These are phyloP conservation scores for Dipteronia sinensis DNA, from an alignment of 345 rosid genomes.

Conservation along the genomic window DNA sequence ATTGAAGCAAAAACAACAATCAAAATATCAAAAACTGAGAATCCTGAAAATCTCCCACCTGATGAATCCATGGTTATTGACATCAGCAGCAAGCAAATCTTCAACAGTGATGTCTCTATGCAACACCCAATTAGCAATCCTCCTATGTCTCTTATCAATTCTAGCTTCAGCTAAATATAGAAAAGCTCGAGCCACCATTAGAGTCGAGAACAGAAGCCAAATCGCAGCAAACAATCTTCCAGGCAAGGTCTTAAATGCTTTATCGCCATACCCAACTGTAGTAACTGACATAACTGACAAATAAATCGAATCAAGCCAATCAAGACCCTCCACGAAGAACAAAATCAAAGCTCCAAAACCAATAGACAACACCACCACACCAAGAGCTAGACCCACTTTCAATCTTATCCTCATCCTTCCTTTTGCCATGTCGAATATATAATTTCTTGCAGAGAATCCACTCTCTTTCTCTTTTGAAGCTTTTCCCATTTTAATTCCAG, in stretches of 20 bases:
- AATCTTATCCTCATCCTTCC: slow-evolving; percentile 85
- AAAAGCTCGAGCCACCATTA: slow-evolving; percentile 79
- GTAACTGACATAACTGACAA: slow-evolving; percentile 84
- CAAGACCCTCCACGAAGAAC: slow-evolving; percentile 55
- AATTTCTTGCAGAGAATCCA: slow-evolving; percentile 47
- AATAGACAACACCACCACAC: slow-evolving; percentile 62
- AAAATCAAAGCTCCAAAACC: slow-evolving; percentile 58
- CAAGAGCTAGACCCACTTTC: slow-evolving; percentile 71
- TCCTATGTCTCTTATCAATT: slow-evolving; percentile 64
- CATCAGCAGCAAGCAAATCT: slow-evolving; percentile 68
- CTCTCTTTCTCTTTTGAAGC: slow-evolving; percentile 1
- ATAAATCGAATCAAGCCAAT: slow-evolving; percentile 64
- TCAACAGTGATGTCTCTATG: slow-evolving; percentile 62
- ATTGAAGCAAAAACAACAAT: background rate
- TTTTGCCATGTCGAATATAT: slow-evolving; percentile 63
- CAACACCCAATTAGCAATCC: slow-evolving; percentile 61
- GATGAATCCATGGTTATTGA: slow-evolving; percentile 69
- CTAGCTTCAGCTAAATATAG: slow-evolving; percentile 71
- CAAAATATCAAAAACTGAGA: background rate
- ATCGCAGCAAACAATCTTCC: slow-evolving; percentile 71
- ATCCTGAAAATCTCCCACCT: slow-evolving; percentile 40
- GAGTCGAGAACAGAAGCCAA: slow-evolving; percentile 72
- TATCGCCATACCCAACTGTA: slow-evolving; percentile 74
- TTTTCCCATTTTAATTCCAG: slow-evolving; percentile 41
- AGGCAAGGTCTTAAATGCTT: slow-evolving; percentile 57